Percentiles rank a stretch among this genome's conserved stretches.
Conservation (phyloP, 192 early-diverging fungal genomes). For the Oehlia diaphana region DNA sequence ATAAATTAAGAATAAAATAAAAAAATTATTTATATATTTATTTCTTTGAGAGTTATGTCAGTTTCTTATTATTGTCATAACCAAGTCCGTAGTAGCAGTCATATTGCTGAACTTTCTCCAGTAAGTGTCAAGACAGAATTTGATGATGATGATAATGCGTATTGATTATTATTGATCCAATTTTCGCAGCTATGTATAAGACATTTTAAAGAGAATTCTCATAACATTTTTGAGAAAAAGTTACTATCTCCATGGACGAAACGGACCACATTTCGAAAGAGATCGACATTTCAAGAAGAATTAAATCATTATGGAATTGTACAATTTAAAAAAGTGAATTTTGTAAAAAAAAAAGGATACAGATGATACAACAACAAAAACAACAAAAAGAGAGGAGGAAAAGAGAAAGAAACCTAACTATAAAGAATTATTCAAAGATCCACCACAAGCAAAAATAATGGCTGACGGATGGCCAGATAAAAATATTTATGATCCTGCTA, state of each 20-base stretch:
- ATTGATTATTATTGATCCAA: too few species aligned
- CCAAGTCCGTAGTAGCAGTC: too few species aligned
- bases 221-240: not conserved
- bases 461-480: not conserved
- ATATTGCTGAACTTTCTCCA: too few species aligned
- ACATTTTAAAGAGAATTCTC: not conserved
- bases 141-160: too few species aligned
- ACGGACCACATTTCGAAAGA: not conserved
- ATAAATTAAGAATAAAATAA: too few species aligned
- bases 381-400: not conserved
- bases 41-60: too few species aligned
- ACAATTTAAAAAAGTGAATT: not conserved
- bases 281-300: not conserved
- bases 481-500: constrained; percentile 6
- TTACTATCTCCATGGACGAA: not conserved
- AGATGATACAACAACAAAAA: too few species aligned
- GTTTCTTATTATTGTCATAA: too few species aligned
- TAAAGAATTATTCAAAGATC: not conserved
- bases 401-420: not conserved
- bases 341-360: not conserved
- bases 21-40: too few species aligned
- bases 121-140: too few species aligned
- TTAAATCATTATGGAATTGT: not conserved
- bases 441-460: not conserved
- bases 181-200: not conserved